Evolutionary conservation across 1,139 yeast genomes (phyloP), one percentile per base, ranked within the genome.

Genomic region (Zygosaccharomyces sapae): DNA sequence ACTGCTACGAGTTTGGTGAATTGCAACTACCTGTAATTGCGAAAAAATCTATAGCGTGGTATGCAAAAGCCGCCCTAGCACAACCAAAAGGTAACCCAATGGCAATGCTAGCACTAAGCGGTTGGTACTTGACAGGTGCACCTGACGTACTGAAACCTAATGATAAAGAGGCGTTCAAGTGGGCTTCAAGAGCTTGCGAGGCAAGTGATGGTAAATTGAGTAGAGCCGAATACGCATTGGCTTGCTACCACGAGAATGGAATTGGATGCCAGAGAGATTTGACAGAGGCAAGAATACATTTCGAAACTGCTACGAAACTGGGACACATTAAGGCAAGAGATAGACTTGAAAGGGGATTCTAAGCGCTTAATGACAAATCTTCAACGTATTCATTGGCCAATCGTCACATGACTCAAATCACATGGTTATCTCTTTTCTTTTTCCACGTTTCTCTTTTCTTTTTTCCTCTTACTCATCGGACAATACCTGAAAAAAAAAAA

Each of bases 71-170:
- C 1, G 89, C 95, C 0, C 61, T 59, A 16, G 55, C 56, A 12
- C 35, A 46, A 20, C 75, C 76, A 54, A 46, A 47, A 38, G 86
- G 90, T 39, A 92, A 88, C 60, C 82, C 94, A 0, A 87, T 87
- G 59, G 92, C 96, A 5, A 90, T 90, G 75, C 72, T 90, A 61
- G 96, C 96, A 0, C 73, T 92, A 48, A 80, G 89, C 51, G 90
- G 97, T 40, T 92, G 98, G 97, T 86, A 85, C 61, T 72, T 92
- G 54, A 81, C 87, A 0, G 97, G 97, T 1, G 80, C 86, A 3
- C 76, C 79, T 9, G 87, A 85, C 0, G 71, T 88, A 25, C 76
- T 94, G 38, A 70, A 73, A 36, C 83, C 86, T 33, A 80, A 81
- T 58, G 92, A 86, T 45, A 81, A 81, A 40, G 83, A 86, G 64